phyloP scores from a whole-genome alignment of 208 protist species.

The Angomonas ambiguus region DNA sequence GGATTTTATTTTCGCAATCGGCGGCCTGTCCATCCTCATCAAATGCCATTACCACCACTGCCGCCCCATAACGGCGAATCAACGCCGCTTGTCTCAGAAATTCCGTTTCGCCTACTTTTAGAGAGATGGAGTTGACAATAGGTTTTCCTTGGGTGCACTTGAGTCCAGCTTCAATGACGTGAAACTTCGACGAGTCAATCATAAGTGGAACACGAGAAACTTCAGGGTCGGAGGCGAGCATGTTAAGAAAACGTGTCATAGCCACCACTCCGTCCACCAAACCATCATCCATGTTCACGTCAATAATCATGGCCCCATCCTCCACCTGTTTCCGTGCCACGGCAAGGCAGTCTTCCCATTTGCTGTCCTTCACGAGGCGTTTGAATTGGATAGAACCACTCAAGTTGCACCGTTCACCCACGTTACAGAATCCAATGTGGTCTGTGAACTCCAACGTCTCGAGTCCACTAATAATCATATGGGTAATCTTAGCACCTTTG shows the following conservation, averaged over 20 bases:
- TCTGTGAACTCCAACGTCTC: constrained; percentile 78
- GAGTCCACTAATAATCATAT: constrained; percentile 81
- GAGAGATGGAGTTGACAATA: constrained; percentile 96
- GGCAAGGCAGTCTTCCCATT: constrained; percentile 80
- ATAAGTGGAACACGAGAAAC: constrained; percentile 92
- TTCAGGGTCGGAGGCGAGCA: constrained; percentile 94
- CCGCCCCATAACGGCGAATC: constrained; percentile 90
- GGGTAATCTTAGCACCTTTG: constrained; percentile 20
- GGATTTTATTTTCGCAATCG: constrained; percentile 72
- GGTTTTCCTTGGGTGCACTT: constrained; percentile 95
- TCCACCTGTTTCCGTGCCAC: constrained; percentile 87
- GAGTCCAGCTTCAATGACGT: constrained; percentile 90
- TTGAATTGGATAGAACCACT: constrained; percentile 93
- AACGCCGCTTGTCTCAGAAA: constrained; percentile 91
- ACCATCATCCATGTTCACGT: constrained; percentile 98
- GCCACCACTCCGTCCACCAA: constrained; percentile 89
- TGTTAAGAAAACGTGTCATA: constrained; percentile 92
- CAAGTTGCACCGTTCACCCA: constrained; percentile 97
- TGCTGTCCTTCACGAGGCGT: constrained; percentile 88
- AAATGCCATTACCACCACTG: constrained; percentile 93
- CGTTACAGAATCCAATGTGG: constrained; percentile 93
- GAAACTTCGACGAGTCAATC: constrained; percentile 97
- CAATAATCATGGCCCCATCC: constrained; percentile 94
- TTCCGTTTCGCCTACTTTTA: constrained; percentile 95
- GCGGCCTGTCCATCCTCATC: constrained; percentile 96